phyloP scores from a whole-genome alignment of 2,329 filamentous ascomycete genomes.

The Talaromyces verruculosus region DNA sequence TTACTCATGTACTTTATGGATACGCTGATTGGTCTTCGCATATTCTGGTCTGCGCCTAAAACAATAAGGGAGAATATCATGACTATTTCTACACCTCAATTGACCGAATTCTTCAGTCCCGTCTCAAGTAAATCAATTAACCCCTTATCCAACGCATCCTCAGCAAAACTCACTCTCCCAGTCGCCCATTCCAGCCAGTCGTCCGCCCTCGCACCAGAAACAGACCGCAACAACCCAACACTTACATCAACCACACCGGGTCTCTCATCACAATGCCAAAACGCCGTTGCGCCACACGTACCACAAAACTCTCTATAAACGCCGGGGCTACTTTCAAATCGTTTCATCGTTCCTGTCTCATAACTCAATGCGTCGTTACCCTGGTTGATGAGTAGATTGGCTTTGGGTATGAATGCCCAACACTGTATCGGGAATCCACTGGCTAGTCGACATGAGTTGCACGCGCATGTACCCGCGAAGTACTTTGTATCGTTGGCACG shows the following conservation, averaged over 20 bases:
- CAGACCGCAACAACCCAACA: slow-evolving; percentile 56
- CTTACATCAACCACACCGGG: slow-evolving; percentile 63
- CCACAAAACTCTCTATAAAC: slow-evolving; percentile 63
- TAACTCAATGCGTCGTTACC: background rate
- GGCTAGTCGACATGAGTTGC: slow-evolving; percentile 60
- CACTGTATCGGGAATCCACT: slow-evolving; percentile 64
- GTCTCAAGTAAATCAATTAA: slow-evolving; percentile 32
- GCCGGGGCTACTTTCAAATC: slow-evolving; percentile 55
- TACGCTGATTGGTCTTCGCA: background rate
- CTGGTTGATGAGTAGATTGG: slow-evolving; percentile 52
- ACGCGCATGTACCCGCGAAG: slow-evolving; percentile 61
- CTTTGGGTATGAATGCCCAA: slow-evolving; percentile 65
- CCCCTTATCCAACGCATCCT: slow-evolving; percentile 46
- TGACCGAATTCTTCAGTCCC: slow-evolving; percentile 24
- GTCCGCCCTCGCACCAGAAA: slow-evolving; percentile 56
- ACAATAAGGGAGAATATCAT: background rate
- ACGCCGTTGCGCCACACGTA: slow-evolving; percentile 63
- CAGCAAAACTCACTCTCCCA: slow-evolving; percentile 58
- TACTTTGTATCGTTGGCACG: slow-evolving; percentile 51
- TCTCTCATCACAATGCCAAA: slow-evolving; percentile 59
- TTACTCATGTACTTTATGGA: background rate
- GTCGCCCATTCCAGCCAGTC: slow-evolving; percentile 64
- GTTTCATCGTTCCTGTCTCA: slow-evolving; percentile 47
- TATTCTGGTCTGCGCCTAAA: background rate
- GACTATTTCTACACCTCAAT: background rate